Evolutionary conservation across 805 yeast genomes (phyloP).

Genomic region (Lachancea fermentati): DNA sequence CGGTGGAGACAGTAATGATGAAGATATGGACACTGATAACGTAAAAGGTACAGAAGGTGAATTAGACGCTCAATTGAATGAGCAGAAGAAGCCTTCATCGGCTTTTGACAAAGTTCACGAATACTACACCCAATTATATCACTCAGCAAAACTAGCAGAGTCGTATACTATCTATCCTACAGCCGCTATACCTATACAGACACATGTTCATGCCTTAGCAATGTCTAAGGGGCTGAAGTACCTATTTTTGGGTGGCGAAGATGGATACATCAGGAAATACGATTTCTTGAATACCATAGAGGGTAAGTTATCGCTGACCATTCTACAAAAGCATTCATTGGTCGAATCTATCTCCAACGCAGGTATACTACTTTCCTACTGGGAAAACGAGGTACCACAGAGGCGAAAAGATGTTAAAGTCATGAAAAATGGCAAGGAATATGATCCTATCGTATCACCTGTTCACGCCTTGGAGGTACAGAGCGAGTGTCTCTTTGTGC

Average conservation of each 20-base stretch:
- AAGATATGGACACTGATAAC: conserved; percentile 21
- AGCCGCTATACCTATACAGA: conserved; percentile 79
- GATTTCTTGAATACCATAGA: conserved; percentile 81
- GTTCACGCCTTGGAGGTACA: conserved; percentile 86
- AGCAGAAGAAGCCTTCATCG: conserved; percentile 15
- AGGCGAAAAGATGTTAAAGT: conserved; percentile 36
- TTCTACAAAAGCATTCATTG: conserved; percentile 83
- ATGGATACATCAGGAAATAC: conserved; percentile 86
- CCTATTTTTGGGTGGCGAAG: conserved; percentile 93
- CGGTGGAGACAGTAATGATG: conserved; percentile 12
- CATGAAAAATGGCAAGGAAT: conserved; percentile 33
- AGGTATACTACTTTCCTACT: conserved; percentile 77
- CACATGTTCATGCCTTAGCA: conserved; percentile 72
- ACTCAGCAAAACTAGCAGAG: conserved; percentile 47
- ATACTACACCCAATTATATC: conserved; percentile 29
- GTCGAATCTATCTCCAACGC: conserved; percentile 82
- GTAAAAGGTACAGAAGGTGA: conserved; percentile 20
- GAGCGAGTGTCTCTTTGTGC: conserved; percentile 73
- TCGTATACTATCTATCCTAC: conserved; percentile 72
- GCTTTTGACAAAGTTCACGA: conserved; percentile 27
- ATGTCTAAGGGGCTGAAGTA: conserved; percentile 76
- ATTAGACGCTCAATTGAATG: conserved; percentile 19
- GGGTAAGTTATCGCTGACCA: conserved; percentile 81
- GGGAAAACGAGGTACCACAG: conserved; percentile 95
- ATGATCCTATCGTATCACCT: conserved; percentile 64